These are phyloP conservation scores for Claviceps humidiphila DNA, from an alignment of 2,329 filamentous ascomycete species.

Conservation along the genomic window DNA sequence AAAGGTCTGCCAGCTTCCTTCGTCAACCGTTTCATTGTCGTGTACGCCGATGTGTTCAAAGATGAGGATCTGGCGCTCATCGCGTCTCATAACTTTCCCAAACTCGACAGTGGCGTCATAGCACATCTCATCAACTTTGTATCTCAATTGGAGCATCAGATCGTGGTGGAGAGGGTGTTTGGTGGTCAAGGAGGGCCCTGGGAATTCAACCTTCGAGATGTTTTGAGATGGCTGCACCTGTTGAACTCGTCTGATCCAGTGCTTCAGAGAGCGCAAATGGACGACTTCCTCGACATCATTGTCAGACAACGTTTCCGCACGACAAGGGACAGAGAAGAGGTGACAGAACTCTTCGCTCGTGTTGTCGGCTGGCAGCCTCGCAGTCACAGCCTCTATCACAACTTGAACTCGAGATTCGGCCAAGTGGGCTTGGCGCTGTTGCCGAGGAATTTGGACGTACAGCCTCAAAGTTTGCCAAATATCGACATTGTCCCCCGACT, in stretches of 20 bases:
- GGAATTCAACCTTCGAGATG: constrained; percentile 92
- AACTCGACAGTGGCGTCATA: constrained; percentile 44
- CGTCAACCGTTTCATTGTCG: constrained; percentile 95
- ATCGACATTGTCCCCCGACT: constrained; percentile 45
- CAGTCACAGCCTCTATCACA: constrained; percentile 56
- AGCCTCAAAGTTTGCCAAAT: constrained; percentile 36
- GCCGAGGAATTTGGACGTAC: constrained; percentile 40
- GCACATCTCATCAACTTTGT: constrained; percentile 65
- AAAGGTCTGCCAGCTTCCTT: constrained; percentile 93
- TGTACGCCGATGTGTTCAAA: constrained; percentile 85
- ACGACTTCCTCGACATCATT: constrained; percentile 69
- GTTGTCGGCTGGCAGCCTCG: constrained; percentile 43
- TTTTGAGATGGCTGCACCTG: constrained; percentile 73
- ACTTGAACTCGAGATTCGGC: constrained; percentile 48
- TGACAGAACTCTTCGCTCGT: constrained; percentile 53
- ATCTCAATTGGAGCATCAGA: constrained; percentile 60
- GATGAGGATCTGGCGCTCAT: constrained; percentile 72
- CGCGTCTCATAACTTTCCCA: constrained; percentile 62
- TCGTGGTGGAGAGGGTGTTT: constrained; percentile 46
- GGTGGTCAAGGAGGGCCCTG: constrained; percentile 63
- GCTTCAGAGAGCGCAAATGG: constrained; percentile 43
- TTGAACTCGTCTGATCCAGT: constrained; percentile 38
- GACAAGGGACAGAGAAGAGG: constrained; percentile 48
- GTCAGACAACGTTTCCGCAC: constrained; percentile 82
- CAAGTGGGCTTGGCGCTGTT: constrained; percentile 73